Percentiles rank a stretch among this genome's conserved stretches.
Evolutionary conservation across 345 rosid genomes (phyloP).

Genomic region (Dipteronia dyeriana): DNA sequence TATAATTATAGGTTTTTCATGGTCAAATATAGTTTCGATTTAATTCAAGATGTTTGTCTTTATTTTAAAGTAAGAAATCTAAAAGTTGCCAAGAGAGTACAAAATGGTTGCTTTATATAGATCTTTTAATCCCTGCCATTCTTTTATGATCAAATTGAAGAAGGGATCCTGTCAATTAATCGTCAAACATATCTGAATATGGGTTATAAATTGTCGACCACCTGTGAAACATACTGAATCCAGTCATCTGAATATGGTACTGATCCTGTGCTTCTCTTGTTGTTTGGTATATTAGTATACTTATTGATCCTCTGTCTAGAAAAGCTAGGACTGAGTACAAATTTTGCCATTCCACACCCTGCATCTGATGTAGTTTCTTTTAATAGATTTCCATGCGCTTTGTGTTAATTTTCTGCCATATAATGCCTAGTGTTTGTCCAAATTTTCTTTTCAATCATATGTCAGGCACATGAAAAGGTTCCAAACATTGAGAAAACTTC

Average conservation of each 20-base stretch:
- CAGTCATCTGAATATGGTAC: neutral
- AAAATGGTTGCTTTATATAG: neutral
- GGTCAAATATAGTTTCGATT: neutral
- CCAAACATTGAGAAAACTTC: conserved; percentile 39
- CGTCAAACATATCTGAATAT: neutral
- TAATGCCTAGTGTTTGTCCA: neutral
- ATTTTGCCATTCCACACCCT: neutral
- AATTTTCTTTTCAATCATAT: conserved; percentile 19
- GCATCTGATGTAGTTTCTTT: neutral
- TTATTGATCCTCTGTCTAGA: neutral
- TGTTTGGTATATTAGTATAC: neutral
- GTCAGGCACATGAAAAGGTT: conserved; percentile 39
- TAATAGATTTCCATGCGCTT: neutral
- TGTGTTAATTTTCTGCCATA: neutral
- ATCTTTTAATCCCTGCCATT: neutral
- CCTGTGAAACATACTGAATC: neutral
- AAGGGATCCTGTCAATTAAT: neutral
- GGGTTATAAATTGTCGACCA: neutral
- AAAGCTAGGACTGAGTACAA: neutral
- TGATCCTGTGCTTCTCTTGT: neutral
- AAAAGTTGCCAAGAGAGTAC: neutral
- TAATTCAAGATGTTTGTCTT: neutral
- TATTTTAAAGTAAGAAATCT: neutral
- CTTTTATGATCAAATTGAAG: neutral
- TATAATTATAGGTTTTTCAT: neutral